Evolutionary conservation across 768 basidiomycete genomes (phyloP), one percentile per base, ranked within the genome.

Genomic region (Auriscalpium vulgare): DNA sequence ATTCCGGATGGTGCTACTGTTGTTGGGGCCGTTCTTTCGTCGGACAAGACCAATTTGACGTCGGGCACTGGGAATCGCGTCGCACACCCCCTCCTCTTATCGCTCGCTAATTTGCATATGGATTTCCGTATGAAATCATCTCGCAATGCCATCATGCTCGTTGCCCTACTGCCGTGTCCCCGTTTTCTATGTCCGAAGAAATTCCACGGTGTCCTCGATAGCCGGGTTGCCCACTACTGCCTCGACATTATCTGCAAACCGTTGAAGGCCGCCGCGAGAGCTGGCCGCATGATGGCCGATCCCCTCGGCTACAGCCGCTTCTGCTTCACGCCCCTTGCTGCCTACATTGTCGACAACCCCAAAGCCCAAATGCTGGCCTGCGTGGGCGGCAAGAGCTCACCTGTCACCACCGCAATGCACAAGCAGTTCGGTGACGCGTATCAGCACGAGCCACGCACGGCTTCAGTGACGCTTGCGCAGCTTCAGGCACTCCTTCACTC

Each of bases 61-160:
- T 35, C 55, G 10, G 43, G 57, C 14, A 45, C 38, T 38, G 52
- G 57, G n/a, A 53, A 62, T 13, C 4, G 10, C 8, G 38, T 51
- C 11, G 37, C 59, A 4, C 59, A 62, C 21, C 60, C 56, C 0
- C 19, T 65, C 1, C 47, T 65, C 0, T 50, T 65, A 0, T 53
- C 56, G 21, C 56, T 65, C 0, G 50, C 60, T 1, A 63, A 63
- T n/a, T 62, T 63, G 1, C 4, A 57, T 8, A 7, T 50, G 10
- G 56, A 47, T 21, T 14, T 47, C 3, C 34, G 17, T 17, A 45
- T 34, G 34, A 54, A 54, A 34, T 7, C 14, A 1, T 46, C 35
- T 8, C 21, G 46, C 11, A 14, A 37, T 17, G 45, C 29, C 7
- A 46, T 47, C 13, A 43, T 54, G 8, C 45, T 54, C 10, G n/a